Base-by-base conservation (phyloP, 805 yeast genomes). In the Candida adriatica region DNA sequence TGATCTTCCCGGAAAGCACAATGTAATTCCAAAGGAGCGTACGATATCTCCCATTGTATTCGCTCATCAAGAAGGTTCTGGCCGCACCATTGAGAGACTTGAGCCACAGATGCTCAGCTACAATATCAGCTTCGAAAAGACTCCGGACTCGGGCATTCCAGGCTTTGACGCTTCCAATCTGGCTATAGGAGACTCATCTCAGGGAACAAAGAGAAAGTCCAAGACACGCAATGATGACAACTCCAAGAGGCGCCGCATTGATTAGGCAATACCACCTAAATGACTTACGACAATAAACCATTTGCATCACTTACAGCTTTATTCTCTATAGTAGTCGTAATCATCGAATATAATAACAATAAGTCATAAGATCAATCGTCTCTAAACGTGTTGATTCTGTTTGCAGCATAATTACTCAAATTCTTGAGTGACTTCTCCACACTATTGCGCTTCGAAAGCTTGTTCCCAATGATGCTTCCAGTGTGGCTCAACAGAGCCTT, bases 1-100 rank as follows among this genome's bases (percentile, higher is more conserved):
- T 23, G 96, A 88, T 45, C 62, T 92, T 18, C 83, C 95, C 0
- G 96, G 88, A 2, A 79, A 78, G 49, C 84, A 77, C 43, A 65
- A 45, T 6, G 49, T 64, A 22, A 75, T 81, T 24, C 82, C 84
- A n/a, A 66, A 58, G 5, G 66, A 58, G 8, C 43, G 63, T 23
- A 53, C 57, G 2, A 47, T 66, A 9, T 59, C 69, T 2, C 59
- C 59, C 6, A 40, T 62, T 3, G 66, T 58, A 2, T 58, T 58
- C 27, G 53, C 51, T 5, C 54, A 49, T 8, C 43, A 46, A 29
- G 51, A 45, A 31, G 56, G 51, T 14, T 50, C 54, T 1, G 74
- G 75, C 7, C 64, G 67, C 20, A 55, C 67, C 6, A 63, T 76
- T 14, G 62, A 68, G 22, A 64, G 60, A 22, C 61, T 79, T 20